phyloP scores from a whole-genome alignment of 2,329 filamentous ascomycete genomes.

The Fusarium sublunatum region DNA sequence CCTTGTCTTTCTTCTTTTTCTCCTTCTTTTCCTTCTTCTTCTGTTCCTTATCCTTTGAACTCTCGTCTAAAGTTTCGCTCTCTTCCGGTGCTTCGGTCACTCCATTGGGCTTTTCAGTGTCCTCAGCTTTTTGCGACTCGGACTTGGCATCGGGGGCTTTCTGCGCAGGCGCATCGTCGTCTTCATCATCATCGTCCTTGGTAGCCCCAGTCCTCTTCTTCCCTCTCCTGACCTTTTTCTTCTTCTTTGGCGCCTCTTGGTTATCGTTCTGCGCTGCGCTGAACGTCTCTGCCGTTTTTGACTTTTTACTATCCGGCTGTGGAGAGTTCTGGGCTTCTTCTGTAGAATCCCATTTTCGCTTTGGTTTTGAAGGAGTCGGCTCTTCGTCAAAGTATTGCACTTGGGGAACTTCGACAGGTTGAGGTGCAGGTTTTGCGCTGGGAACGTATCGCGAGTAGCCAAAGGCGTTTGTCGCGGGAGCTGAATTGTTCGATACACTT shows the following conservation, averaged over 20 bases:
- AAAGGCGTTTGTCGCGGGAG: conserved; percentile 38
- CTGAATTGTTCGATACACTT: conserved; percentile 2
- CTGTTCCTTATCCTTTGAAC: conserved; percentile 44
- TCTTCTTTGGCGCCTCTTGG: conserved; percentile 40
- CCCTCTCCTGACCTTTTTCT: conserved; percentile 43
- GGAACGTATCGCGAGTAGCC: conserved; percentile 58
- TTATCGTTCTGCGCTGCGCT: conserved; percentile 13
- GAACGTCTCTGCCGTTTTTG: conserved; percentile 42
- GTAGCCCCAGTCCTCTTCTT: conserved; percentile 35
- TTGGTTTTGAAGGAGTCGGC: conserved; percentile 42
- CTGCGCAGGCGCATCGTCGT: conserved; percentile 25
- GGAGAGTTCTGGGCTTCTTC: conserved; percentile 44
- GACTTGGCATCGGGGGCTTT: conserved; percentile 32
- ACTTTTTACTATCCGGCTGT: conserved; percentile 52
- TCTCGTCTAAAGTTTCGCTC: conserved; percentile 46
- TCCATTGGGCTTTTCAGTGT: conserved; percentile 48
- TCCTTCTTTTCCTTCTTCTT: conserved; percentile 27
- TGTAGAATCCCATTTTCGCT: conserved; percentile 53
- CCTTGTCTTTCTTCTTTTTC: conserved; percentile 20
- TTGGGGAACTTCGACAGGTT: conserved; percentile 16
- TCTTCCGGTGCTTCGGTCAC: conserved; percentile 47
- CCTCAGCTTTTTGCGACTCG: conserved; percentile 48
- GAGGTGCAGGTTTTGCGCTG: conserved; percentile 41
- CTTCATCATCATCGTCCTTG: conserved; percentile 21
- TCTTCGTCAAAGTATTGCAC: conserved; percentile 49